These are phyloP conservation scores for Penicillium glabrum DNA, from an alignment of 2,329 filamentous ascomycete species.

Conservation along the genomic window DNA sequence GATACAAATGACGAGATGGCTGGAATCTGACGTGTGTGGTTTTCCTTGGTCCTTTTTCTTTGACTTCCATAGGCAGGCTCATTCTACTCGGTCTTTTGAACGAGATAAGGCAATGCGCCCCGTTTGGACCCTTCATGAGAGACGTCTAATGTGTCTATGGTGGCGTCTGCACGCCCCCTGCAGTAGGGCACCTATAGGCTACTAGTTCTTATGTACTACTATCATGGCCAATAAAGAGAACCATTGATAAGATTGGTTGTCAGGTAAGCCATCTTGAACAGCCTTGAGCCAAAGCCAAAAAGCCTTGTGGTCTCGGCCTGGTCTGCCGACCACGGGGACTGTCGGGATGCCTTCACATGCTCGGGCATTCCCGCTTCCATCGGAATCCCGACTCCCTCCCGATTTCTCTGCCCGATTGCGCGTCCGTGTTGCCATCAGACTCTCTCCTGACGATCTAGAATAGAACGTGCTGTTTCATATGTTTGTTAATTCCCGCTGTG, in stretches of 20 bases:
- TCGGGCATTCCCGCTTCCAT: conserved; percentile 21
- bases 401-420: conserved; percentile 14
- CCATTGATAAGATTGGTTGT: background rate
- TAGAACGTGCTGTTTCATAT: background rate
- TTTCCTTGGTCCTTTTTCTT: background rate
- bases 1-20: background rate
- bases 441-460: conserved; percentile 10
- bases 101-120: background rate
- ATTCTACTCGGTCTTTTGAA: background rate
- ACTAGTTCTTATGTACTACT: background rate
- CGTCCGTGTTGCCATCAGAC: conserved; percentile 9
- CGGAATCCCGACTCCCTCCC: conserved; percentile 24
- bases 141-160: background rate
- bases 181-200: background rate
- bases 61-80: background rate
- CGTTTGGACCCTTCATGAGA: background rate
- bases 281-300: background rate
- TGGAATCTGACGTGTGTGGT: background rate
- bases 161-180: background rate
- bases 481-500: background rate
- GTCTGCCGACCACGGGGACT: conserved; percentile 11
- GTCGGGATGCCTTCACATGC: conserved; percentile 19
- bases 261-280: background rate
- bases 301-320: conserved; percentile 11
- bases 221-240: background rate